Percentiles rank a stretch among this genome's conserved stretches.
These are phyloP conservation scores for Xylaria polymorpha DNA, from an alignment of 2,329 filamentous ascomycete species.

Conservation along the genomic window DNA sequence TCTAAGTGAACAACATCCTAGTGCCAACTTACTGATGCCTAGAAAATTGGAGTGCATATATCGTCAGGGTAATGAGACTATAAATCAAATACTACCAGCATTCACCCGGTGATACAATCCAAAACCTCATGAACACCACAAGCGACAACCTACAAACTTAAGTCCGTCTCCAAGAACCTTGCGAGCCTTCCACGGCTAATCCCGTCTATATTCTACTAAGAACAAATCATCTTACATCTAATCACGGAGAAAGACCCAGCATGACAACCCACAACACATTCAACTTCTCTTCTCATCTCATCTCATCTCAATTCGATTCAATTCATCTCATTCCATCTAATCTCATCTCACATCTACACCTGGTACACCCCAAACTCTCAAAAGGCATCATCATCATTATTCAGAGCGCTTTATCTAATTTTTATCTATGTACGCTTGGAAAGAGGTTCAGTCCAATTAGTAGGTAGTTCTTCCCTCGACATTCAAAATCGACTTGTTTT, in stretches of 20 bases:
- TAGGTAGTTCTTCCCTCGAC: not conserved
- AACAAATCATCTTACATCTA: not conserved
- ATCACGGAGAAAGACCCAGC: not conserved
- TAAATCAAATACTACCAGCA: too few relatives aligned
- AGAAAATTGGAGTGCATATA: too few relatives aligned
- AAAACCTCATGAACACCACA: too few relatives aligned
- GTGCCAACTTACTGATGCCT: too few relatives aligned
- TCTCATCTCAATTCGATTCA: not conserved
- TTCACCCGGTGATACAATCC: too few relatives aligned
- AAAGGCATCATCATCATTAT: slow-evolving; percentile 17
- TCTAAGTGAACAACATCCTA: too few relatives aligned
- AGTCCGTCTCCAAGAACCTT: not conserved
- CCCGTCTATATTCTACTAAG: not conserved
- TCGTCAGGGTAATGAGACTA: too few relatives aligned
- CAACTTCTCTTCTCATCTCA: not conserved
- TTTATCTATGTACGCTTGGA: slow-evolving; percentile 6
- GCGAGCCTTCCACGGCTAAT: not conserved
- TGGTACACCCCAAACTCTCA: not conserved
- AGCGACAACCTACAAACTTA: too few relatives aligned
- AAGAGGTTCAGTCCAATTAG: not conserved
- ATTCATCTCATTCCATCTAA: not conserved
- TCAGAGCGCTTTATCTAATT: not conserved
- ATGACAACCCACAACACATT: not conserved
- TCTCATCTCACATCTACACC: slow-evolving; percentile 7
- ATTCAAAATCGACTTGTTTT: slow-evolving; percentile 25